A percentile compares a stretch with the other conserved stretches of the same genome.
phyloP scores from a whole-genome alignment of 2,329 filamentous ascomycete species.

The Cladosporium sphaerospermum region DNA sequence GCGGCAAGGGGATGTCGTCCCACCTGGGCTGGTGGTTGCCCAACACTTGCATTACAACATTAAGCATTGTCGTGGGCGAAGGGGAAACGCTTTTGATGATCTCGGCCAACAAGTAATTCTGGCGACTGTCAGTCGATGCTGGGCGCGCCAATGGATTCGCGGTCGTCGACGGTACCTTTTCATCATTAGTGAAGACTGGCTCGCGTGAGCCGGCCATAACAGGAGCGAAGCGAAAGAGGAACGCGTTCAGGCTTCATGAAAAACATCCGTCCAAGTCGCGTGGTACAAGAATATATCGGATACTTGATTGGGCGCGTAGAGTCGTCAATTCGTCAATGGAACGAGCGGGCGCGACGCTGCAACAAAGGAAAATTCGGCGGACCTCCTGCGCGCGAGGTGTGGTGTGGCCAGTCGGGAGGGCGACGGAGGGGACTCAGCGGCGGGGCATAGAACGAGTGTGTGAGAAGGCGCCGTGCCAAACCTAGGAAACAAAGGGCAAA shows the following conservation, averaged over 20 bases:
- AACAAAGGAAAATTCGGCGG: constrained; percentile 22
- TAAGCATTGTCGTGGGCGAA: constrained; percentile 37
- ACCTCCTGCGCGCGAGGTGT: constrained; percentile 3
- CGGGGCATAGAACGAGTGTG: constrained; percentile 26
- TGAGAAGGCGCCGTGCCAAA: constrained; percentile 23
- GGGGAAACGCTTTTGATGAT: constrained; percentile 44
- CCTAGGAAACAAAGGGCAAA: constrained; percentile 23
- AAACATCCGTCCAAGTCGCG: constrained; percentile 24
- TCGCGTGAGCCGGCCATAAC: constrained; percentile 39
- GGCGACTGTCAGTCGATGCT: constrained; percentile 10
- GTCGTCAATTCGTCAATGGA: constrained; percentile 22
- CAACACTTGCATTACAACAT: constrained; percentile 35
- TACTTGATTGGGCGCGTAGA: constrained; percentile 21
- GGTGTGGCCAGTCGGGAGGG: background rate
- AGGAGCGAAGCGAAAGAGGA: constrained; percentile 26
- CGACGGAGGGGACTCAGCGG: background rate
- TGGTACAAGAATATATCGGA: constrained; percentile 11
- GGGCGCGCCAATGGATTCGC: background rate
- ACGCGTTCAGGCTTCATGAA: constrained; percentile 22
- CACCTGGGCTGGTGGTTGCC: constrained; percentile 41
- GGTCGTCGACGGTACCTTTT: constrained; percentile 33
- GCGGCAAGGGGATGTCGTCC: constrained; percentile 45
- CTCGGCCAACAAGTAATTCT: constrained; percentile 44
- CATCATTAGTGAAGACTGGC: constrained; percentile 41
- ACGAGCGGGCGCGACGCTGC: constrained; percentile 13